A percentile compares a stretch with the other conserved stretches of the same genome.
Evolutionary conservation across 2,329 filamentous ascomycete genomes (phyloP).

Genomic region (Aureobasidium mangrovei): DNA sequence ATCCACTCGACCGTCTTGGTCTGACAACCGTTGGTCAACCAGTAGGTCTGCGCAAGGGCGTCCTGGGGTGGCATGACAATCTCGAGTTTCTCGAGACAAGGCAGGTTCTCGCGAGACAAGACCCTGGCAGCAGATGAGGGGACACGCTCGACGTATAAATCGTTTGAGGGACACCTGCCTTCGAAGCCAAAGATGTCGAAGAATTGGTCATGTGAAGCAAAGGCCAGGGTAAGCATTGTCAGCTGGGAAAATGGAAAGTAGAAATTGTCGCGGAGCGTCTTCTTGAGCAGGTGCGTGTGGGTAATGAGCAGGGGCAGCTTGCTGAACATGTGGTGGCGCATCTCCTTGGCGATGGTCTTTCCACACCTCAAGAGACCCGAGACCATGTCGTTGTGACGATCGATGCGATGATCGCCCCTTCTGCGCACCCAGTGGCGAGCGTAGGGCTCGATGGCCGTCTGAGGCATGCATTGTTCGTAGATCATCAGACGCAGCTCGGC

Average conservation of each 20-base stretch:
- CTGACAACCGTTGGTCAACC: conserved; percentile 20
- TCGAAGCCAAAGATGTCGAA: conserved; percentile 21
- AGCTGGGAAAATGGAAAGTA: conserved; percentile 12
- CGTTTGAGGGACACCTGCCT: background rate
- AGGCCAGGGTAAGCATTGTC: conserved; percentile 19
- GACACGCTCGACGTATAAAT: background rate
- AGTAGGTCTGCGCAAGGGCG: background rate
- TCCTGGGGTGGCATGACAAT: conserved; percentile 16
- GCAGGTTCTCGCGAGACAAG: conserved; percentile 14
- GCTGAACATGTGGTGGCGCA: conserved; percentile 18
- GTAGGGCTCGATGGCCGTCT: background rate
- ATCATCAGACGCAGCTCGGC: conserved; percentile 21
- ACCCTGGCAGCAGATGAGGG: background rate
- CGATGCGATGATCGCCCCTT: background rate
- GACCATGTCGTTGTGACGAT: conserved; percentile 7
- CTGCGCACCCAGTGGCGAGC: background rate
- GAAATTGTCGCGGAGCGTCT: conserved; percentile 14
- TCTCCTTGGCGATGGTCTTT: conserved; percentile 19
- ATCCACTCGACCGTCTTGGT: conserved; percentile 19
- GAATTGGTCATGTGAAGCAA: conserved; percentile 18
- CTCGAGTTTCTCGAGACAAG: conserved; percentile 16
- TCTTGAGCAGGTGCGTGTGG: conserved; percentile 12
- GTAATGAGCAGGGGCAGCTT: conserved; percentile 18
- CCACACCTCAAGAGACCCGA: conserved; percentile 16
- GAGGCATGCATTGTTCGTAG: conserved; percentile 15